phyloP scores from a whole-genome alignment of 2,329 filamentous ascomycete genomes.

The Talaromyces amestolkiae region DNA sequence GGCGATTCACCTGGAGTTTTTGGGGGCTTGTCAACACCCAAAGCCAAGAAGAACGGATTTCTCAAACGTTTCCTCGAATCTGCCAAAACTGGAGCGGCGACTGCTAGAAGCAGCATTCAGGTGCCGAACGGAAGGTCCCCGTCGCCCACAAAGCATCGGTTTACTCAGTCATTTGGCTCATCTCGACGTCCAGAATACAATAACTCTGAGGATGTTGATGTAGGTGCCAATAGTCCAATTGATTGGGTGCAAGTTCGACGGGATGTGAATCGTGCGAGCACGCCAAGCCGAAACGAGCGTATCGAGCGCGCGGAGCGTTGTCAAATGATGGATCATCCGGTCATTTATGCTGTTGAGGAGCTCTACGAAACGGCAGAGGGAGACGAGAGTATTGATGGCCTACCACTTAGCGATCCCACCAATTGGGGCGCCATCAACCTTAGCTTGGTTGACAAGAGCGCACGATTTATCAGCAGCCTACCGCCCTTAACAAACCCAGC shows the following conservation, averaged over 20 bases:
- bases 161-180: slow-evolving; percentile 47
- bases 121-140: slow-evolving; percentile 51
- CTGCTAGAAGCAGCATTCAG: slow-evolving; percentile 79
- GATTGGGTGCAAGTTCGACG: slow-evolving; percentile 98
- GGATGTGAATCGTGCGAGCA: slow-evolving; percentile 93
- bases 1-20: slow-evolving; percentile 68
- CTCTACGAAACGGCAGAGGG: slow-evolving; percentile 81
- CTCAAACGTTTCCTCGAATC: slow-evolving; percentile 95
- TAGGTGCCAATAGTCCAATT: slow-evolving; percentile 51
- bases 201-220: slow-evolving; percentile 67
- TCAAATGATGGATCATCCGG: slow-evolving; percentile 88
- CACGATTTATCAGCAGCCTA: slow-evolving; percentile 80
- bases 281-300: slow-evolving; percentile 82
- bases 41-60: slow-evolving; percentile 80
- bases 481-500: slow-evolving; percentile 78
- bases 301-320: slow-evolving; percentile 83
- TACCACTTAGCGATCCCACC: slow-evolving; percentile 75
- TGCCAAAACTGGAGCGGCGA: slow-evolving; percentile 90
- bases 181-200: slow-evolving; percentile 45
- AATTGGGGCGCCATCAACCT: slow-evolving; percentile 80
- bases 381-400: slow-evolving; percentile 82
- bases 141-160: slow-evolving; percentile 50
- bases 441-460: slow-evolving; percentile 89
- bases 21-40: slow-evolving; percentile 72
- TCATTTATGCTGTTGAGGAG: slow-evolving; percentile 85